A percentile compares a stretch with the other conserved stretches of the same genome.
phyloP scores from a whole-genome alignment of 805 yeast species.

The Cyberlindnera bimundalis region DNA sequence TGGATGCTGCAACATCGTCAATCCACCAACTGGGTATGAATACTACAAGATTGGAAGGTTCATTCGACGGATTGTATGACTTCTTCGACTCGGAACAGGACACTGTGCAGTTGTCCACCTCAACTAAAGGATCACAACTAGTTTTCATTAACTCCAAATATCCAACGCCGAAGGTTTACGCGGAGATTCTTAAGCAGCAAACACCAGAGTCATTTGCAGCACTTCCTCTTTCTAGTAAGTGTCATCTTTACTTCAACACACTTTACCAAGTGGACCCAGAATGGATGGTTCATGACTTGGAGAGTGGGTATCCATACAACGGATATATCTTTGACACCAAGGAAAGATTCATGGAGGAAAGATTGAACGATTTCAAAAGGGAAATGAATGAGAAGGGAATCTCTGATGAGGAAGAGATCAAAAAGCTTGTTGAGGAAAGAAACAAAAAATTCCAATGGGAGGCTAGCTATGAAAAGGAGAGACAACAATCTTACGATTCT shows the following conservation, averaged over 20 bases:
- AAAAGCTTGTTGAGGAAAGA: slow-evolving; percentile 7
- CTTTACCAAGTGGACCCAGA: slow-evolving; percentile 21
- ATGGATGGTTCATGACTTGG: slow-evolving; percentile 25
- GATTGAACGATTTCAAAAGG: slow-evolving; percentile 16
- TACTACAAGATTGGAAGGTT: not conserved
- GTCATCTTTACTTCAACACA: slow-evolving; percentile 20
- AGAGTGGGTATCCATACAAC: slow-evolving; percentile 19
- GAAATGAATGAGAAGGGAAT: slow-evolving; percentile 14
- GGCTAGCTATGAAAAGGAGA: slow-evolving; percentile 8
- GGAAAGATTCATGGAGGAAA: slow-evolving; percentile 19
- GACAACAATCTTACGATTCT: slow-evolving; percentile 19
- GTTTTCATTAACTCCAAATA: slow-evolving; percentile 23
- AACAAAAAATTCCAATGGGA: slow-evolving; percentile 22
- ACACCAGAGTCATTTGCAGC: slow-evolving; percentile 18
- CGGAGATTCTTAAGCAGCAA: slow-evolving; percentile 13
- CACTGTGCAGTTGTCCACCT: not conserved
- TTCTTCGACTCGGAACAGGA: slow-evolving; percentile 4
- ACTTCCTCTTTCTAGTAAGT: slow-evolving; percentile 15
- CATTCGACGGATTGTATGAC: slow-evolving; percentile 4
- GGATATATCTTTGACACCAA: slow-evolving; percentile 27
- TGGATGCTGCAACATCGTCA: not conserved
- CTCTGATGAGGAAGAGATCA: slow-evolving; percentile 10
- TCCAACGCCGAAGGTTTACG: slow-evolving; percentile 22
- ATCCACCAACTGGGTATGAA: not conserved
- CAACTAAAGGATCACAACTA: slow-evolving; percentile 1